Conservation (phyloP, 768 basidiomycete species). For the Tremella yokohamensis region DNA sequence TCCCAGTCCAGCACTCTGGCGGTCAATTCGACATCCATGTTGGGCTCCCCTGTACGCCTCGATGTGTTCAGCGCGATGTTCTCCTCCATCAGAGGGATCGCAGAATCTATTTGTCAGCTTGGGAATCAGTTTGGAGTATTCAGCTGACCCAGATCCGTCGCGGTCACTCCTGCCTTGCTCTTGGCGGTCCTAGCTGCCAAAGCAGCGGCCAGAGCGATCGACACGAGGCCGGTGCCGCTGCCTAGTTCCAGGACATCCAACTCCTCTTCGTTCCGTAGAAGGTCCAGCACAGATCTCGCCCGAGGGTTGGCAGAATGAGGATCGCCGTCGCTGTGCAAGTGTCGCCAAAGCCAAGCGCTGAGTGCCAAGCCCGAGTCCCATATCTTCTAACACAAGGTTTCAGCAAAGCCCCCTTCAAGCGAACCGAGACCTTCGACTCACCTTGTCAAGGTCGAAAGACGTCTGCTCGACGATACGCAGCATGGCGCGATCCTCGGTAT, state of each 20-base stretch:
- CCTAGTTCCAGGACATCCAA: conserved; percentile 55
- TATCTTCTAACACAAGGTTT: conserved; percentile 66
- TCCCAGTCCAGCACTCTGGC: conserved; percentile 72
- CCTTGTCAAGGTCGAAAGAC: conserved; percentile 91
- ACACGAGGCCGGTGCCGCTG: conserved; percentile 78
- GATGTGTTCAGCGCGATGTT: conserved; percentile 57
- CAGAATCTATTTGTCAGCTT: conserved; percentile 60
- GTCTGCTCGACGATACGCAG: conserved; percentile 72
- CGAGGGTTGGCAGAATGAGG: not conserved
- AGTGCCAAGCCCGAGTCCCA: conserved; percentile 92
- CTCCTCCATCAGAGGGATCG: conserved; percentile 70
- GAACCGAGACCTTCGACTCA: conserved; percentile 47
- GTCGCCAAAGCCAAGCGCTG: conserved; percentile 65
- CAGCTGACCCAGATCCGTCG: conserved; percentile 70
- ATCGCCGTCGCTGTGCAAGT: conserved; percentile 5
- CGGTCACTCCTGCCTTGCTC: conserved; percentile 53
- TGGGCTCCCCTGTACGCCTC: not conserved
- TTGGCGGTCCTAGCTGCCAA: conserved; percentile 30
- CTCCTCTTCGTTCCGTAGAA: conserved; percentile 2
- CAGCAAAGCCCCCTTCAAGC: not conserved
- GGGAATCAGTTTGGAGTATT: not conserved
- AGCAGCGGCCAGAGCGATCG: conserved; percentile 61
- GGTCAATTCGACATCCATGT: not conserved
- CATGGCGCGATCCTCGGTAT: conserved; percentile 5
- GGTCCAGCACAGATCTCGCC: conserved; percentile 9